phyloP scores from a whole-genome alignment of 2,329 filamentous ascomycete species.

The Paramyrothecium roridum region DNA sequence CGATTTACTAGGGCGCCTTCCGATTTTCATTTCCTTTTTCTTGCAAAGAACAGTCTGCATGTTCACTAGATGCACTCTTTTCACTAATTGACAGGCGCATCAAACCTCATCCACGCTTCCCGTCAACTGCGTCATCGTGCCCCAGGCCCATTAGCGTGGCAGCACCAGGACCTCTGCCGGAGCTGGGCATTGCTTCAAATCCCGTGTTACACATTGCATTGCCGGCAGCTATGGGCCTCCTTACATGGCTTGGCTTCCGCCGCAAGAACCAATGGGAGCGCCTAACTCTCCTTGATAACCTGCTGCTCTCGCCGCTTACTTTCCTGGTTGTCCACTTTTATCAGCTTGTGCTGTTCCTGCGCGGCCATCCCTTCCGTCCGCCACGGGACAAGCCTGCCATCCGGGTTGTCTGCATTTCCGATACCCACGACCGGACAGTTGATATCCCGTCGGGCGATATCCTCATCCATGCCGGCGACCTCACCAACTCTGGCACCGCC shows the following conservation, averaged over 20 bases:
- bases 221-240: conserved; percentile 37
- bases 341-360: conserved; percentile 61
- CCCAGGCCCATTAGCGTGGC: no score
- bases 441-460: conserved; percentile 73
- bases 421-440: conserved; percentile 71
- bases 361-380: conserved; percentile 60
- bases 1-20: no score
- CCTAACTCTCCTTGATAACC: conserved; percentile 55
- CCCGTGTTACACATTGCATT: no score
- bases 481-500: conserved; percentile 70
- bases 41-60: not conserved
- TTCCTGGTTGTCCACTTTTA: conserved; percentile 62
- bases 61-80: not conserved
- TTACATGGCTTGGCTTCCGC: conserved; percentile 43
- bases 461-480: conserved; percentile 85
- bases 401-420: conserved; percentile 82
- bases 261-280: conserved; percentile 45
- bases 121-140: no score
- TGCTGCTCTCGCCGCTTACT: conserved; percentile 67
- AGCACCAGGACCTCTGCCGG: no score
- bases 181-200: no score
- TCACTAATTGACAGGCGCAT: no score
- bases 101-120: no score
- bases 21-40: no score
- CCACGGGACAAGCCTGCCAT: conserved; percentile 55